Conservation (phyloP, 2,329 filamentous ascomycete genomes). For the Chaetomiaceae sp. region DNA sequence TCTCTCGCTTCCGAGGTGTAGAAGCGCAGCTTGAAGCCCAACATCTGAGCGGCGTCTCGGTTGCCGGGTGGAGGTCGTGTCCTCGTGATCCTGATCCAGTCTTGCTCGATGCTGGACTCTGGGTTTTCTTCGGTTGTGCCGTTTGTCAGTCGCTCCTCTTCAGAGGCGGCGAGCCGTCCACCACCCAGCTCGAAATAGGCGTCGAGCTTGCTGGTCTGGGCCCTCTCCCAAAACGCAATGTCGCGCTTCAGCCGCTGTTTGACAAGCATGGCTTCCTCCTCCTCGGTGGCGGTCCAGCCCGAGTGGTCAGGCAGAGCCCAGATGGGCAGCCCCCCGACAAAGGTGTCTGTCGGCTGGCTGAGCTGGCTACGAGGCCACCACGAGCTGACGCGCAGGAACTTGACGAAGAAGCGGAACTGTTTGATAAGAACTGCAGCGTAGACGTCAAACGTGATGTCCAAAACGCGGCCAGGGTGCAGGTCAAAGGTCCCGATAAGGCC, state of each 20-base stretch:
- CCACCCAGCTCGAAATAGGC: slow-evolving; percentile 89
- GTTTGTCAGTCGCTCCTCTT: slow-evolving; percentile 44
- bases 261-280: slow-evolving; percentile 59
- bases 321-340: slow-evolving; percentile 65
- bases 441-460: slow-evolving; percentile 92
- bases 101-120: slow-evolving; percentile 51
- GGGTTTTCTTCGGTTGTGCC: slow-evolving; percentile 42
- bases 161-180: slow-evolving; percentile 57
- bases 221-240: slow-evolving; percentile 71
- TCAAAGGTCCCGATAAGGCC: slow-evolving; percentile 96
- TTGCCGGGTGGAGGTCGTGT: slow-evolving; percentile 83
- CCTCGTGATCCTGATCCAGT: slow-evolving; percentile 77
- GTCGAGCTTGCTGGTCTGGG: slow-evolving; percentile 68
- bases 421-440: slow-evolving; percentile 92
- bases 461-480: slow-evolving; percentile 86
- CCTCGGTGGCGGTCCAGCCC: slow-evolving; percentile 59
- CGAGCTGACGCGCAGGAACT: slow-evolving; percentile 82
- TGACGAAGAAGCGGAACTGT: slow-evolving; percentile 90
- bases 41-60: slow-evolving; percentile 83
- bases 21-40: slow-evolving; percentile 95
- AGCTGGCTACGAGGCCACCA: slow-evolving; percentile 82
- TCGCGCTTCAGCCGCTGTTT: slow-evolving; percentile 62
- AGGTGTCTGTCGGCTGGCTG: slow-evolving; percentile 37
- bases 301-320: slow-evolving; percentile 76
- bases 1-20: slow-evolving; percentile 79